A percentile compares a stretch with the other conserved stretches of the same genome.
Evolutionary conservation across 2,329 filamentous ascomycete genomes (phyloP).

Genomic region (Claviceps humidiphila): DNA sequence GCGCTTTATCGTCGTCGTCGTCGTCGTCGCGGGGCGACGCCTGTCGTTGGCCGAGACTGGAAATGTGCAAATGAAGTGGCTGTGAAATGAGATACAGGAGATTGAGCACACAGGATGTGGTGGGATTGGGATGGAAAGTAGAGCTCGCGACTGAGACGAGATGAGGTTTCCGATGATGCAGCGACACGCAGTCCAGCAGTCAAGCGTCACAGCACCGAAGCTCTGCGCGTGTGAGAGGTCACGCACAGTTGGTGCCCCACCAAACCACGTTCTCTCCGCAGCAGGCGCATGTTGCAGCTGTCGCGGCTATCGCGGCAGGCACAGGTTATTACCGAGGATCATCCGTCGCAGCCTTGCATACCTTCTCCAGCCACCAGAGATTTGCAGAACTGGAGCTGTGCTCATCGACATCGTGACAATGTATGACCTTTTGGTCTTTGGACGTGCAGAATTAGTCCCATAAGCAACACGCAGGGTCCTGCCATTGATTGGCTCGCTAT

Average conservation of each 20-base stretch:
- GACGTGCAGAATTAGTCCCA: too few relatives aligned
- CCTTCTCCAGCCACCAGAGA: neutral
- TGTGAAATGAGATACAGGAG: neutral
- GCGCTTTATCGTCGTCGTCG: conserved; percentile 7
- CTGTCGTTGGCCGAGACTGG: neutral
- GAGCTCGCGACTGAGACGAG: conserved; percentile 2
- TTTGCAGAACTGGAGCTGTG: neutral
- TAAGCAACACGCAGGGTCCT: too few relatives aligned
- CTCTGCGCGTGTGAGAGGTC: neutral
- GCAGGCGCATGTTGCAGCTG: neutral
- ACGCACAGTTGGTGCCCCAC: neutral
- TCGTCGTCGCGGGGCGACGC: conserved; percentile 10
- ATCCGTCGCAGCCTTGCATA: neutral
- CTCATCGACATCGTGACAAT: neutral
- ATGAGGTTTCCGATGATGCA: conserved; percentile 6
- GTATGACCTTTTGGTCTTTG: too few relatives aligned
- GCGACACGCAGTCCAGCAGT: conserved; percentile 2
- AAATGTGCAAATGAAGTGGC: neutral
- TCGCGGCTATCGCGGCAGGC: neutral
- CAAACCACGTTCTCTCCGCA: too few relatives aligned
- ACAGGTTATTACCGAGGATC: neutral
- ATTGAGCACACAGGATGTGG: neutral
- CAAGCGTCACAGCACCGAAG: conserved; percentile 6
- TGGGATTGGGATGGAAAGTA: conserved; percentile 1
- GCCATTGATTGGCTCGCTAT: too few relatives aligned